Base-by-base conservation (phyloP, 768 basidiomycete species). In the Asterophora lycoperdoides region DNA sequence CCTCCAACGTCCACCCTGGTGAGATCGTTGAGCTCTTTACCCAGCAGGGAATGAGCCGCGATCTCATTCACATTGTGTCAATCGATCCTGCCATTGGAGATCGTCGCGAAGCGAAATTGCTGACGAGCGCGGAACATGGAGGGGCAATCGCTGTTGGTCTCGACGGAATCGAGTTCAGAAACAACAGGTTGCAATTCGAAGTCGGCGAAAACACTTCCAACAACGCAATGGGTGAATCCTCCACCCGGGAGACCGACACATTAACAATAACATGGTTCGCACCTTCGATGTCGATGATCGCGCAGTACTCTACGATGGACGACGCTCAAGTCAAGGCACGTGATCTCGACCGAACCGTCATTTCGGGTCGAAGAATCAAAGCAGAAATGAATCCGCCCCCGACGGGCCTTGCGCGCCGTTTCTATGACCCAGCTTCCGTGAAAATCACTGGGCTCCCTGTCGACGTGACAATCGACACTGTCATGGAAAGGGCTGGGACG, bases 221-320 rank as follows among this genome's bases (percentile, higher is more conserved):
- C 10, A 69, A 69, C 33, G 67, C 70, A 6, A 79, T 80, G 79
- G 72, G 57, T 9, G 63, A 60, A 15, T 64, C 61, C 8, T 55
- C 64, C 2, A 53, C 53, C 4, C 64, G 63, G 2, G 65, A 68
- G 23, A 38, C 60, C 4, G 66, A 78, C 10, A 65, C 70, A 32
- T 56, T 84, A 42, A 72, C 70, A 0, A 68, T 83, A 37, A 73
- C 70, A 9, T 86, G 82, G 79, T 68, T 62, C 5, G 62, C 64
- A 1, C 80, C 81, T 1, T 76, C 74, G n/a, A 57, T 58, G 4
- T 61, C 70, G 1, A 72, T 75, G 50, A 53, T 77, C n/a, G 80
- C 68, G 1, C 69, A 66, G 3, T 84, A 76, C 52, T 5, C 42
- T 4, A 61, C 63, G 5, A 54, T 66, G 45, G 58, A 56, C 0